Evolutionary conservation across 2,329 filamentous ascomycete species (phyloP), one percentile per base, ranked within the genome.

Genomic region (Fusarium goolgardi): DNA sequence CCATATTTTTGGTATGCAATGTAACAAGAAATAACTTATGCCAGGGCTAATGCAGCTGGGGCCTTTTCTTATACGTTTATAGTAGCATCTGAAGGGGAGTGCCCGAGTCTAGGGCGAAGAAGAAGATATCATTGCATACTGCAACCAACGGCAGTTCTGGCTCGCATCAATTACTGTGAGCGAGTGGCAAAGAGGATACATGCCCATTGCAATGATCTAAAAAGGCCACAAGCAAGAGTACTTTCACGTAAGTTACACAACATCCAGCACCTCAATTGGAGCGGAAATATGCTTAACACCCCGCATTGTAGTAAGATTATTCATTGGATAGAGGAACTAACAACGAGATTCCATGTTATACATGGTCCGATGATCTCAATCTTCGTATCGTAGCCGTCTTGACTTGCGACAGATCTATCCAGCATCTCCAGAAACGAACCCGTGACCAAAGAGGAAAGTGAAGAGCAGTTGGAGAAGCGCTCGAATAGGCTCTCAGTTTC

Each of bases 321-420:
- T 3, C 12, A 31, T 20, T 9, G 7, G 12, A 6, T 31, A 6
- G 3, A n/a, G 1, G 5, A 8, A 6, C 20, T 5, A 5, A 9
- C 11, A 13, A 8, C 15, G 20, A 15, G 12, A 45, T 20, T 2
- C 12, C 2, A 25, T 11, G 15, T 18, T 43, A 2, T 16, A 16
- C 12, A 31, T 29, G 27, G n/a, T 20, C 13, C 2, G 12, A 21
- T 29, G 27, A 31, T 9, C 27, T 16, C 13, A 15, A 31, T 3
- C 2, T 29, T 45, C 27, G 7, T 20, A 29, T 45, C 9, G 2
- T 11, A 8, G 9, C 9, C 4, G 39, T 3, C 15, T 10, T 6
- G 12, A 21, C 2, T 12, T 31, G 9, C 16, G 9, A 7, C 12
- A 12, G 9, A 43, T 45, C 21, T 45, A 45, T 4, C 43, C 27